Conservation (phyloP, 2,329 filamentous ascomycete genomes). For the Sarocladium oryzae region DNA sequence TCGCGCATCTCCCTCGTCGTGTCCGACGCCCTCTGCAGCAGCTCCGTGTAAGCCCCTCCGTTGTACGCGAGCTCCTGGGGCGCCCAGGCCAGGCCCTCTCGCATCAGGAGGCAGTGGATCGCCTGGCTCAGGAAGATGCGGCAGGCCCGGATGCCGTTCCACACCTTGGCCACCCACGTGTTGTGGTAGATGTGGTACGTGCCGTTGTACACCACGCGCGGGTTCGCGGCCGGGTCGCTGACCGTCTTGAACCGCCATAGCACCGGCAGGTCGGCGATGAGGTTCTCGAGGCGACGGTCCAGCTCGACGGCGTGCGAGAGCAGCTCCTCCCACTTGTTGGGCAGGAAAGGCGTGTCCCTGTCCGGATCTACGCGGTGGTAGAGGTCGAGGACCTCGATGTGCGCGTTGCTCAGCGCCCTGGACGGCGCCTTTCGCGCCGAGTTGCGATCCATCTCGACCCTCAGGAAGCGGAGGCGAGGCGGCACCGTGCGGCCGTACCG, state of each 20-base stretch:
- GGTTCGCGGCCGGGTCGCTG: not conserved
- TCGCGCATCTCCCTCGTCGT: conserved; percentile 6
- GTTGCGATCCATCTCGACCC: not conserved
- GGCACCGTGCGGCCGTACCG: conserved; percentile 10
- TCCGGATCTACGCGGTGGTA: conserved; percentile 8
- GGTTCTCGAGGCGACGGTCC: conserved; percentile 3
- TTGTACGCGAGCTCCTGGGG: conserved; percentile 1
- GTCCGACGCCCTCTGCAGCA: not conserved
- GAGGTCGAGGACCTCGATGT: conserved; percentile 12
- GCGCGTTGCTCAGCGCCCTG: conserved; percentile 9
- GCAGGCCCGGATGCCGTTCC: conserved; percentile 10
- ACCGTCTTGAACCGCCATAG: not conserved
- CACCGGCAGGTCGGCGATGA: not conserved
- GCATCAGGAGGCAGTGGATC: conserved; percentile 8
- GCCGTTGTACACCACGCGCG: conserved; percentile 3
- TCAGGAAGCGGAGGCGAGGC: conserved; percentile 8
- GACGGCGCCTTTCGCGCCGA: not conserved
- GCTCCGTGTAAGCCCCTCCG: not conserved
- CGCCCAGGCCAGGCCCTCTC: conserved; percentile 9
- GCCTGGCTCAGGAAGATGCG: conserved; percentile 10
- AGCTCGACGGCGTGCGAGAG: conserved; percentile 9
- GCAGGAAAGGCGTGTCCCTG: not conserved
- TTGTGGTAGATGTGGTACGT: conserved; percentile 11
- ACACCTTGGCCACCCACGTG: conserved; percentile 9
- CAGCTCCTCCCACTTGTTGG: conserved; percentile 6